Percentiles rank a stretch among this genome's conserved stretches.
Evolutionary conservation across 495 filamentous ascomycete species (phyloP).

Genomic region (Xeromyces bisporus): DNA sequence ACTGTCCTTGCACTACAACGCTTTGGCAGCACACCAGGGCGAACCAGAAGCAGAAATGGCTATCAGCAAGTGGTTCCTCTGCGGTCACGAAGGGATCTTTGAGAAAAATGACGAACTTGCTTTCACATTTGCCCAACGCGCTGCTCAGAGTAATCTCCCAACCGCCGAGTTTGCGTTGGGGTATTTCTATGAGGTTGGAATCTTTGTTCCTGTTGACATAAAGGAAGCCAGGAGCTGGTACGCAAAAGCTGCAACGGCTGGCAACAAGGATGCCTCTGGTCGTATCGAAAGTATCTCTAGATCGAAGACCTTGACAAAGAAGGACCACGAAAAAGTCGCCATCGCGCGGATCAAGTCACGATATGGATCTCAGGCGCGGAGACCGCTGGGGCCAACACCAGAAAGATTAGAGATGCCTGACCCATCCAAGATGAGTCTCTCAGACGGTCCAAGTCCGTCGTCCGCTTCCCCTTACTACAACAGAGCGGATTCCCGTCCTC

Average conservation of each 20-base stretch:
- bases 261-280: slow-evolving; percentile 73
- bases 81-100: slow-evolving; percentile 79
- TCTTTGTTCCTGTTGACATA: slow-evolving; percentile 65
- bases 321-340: slow-evolving; percentile 85
- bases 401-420: slow-evolving; percentile 60
- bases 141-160: slow-evolving; percentile 59
- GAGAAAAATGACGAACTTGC: slow-evolving; percentile 90
- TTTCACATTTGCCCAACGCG: slow-evolving; percentile 76
- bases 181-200: slow-evolving; percentile 94
- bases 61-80: slow-evolving; percentile 97
- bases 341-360: slow-evolving; percentile 82
- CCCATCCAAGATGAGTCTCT: slow-evolving; percentile 32
- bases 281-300: slow-evolving; percentile 73
- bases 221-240: slow-evolving; percentile 83
- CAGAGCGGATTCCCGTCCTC: slow-evolving; percentile 25
- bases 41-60: slow-evolving; percentile 89
- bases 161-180: slow-evolving; percentile 95
- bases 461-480: slow-evolving; percentile 24
- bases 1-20: slow-evolving; percentile 88
- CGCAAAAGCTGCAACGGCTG: slow-evolving; percentile 70
- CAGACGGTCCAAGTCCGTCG: slow-evolving; percentile 18
- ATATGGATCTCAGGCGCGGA: slow-evolving; percentile 65
- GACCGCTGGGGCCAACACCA: slow-evolving; percentile 34
- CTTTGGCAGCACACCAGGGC: slow-evolving; percentile 73
- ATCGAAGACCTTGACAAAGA: slow-evolving; percentile 70